These are phyloP conservation scores for Arxiozyma bovina DNA, from an alignment of 1,139 yeast genomes.

Conservation along the genomic window DNA sequence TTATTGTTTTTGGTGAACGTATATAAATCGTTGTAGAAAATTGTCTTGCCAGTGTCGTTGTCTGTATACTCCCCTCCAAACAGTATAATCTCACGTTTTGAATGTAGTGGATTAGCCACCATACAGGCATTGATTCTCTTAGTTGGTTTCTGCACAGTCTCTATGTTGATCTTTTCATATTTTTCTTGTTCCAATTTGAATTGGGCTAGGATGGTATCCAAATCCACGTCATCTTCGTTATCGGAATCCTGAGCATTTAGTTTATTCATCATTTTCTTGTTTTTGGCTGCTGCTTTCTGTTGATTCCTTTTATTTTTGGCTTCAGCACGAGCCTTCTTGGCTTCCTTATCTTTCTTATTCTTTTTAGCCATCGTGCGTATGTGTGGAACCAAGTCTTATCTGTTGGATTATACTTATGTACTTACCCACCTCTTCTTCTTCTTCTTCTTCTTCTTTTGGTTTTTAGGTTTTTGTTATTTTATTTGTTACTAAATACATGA, in stretches of 20 bases:
- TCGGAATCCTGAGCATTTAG: conserved; percentile 44
- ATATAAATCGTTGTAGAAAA: conserved; percentile 75
- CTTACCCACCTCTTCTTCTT: too few relatives aligned
- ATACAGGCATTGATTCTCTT: conserved; percentile 66
- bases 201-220: conserved; percentile 73
- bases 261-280: conserved; percentile 68
- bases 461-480: too few relatives aligned
- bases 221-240: conserved; percentile 83
- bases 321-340: conserved; percentile 82
- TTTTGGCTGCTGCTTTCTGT: conserved; percentile 63
- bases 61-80: conserved; percentile 80
- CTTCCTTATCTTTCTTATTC: conserved; percentile 75
- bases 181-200: conserved; percentile 72
- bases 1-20: conserved; percentile 70
- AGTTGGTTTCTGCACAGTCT: conserved; percentile 49
- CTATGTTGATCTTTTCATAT: conserved; percentile 63
- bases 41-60: conserved; percentile 41
- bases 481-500: too few relatives aligned
- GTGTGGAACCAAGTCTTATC: too few relatives aligned
- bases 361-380: conserved; percentile 59
- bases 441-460: too few relatives aligned
- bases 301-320: conserved; percentile 72
- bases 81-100: conserved; percentile 64
- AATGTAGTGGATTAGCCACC: conserved; percentile 68
- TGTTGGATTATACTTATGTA: too few relatives aligned